Evolutionary conservation across 345 rosid species (phyloP).

Genomic region (Eucalyptus erythrocorys): DNA sequence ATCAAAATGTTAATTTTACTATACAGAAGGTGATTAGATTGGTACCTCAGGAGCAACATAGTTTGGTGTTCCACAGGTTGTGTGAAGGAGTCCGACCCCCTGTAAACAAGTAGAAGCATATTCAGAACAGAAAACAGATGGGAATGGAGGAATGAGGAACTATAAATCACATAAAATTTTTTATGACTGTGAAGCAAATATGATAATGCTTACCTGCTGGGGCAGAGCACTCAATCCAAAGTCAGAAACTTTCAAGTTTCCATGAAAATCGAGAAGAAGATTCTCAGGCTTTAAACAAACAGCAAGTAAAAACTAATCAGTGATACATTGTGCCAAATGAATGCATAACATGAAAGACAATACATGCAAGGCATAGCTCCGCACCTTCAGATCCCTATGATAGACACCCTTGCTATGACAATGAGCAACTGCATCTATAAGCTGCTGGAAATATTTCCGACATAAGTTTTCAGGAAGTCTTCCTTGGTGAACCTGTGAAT

Average conservation of each 20-base stretch:
- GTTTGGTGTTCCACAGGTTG: constrained; percentile 93
- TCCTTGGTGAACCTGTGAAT: constrained; percentile 51
- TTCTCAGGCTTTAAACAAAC: constrained; percentile 48
- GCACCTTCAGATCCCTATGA: constrained; percentile 88
- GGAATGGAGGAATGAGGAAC: not conserved
- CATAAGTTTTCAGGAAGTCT: constrained; percentile 62
- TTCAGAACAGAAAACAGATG: not conserved
- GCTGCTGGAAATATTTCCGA: constrained; percentile 88
- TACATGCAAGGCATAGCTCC: not conserved
- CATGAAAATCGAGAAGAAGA: constrained; percentile 55
- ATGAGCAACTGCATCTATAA: constrained; percentile 80
- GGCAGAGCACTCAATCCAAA: constrained; percentile 71
- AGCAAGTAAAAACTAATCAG: not conserved
- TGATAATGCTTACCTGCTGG: constrained; percentile 25
- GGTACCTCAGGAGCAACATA: constrained; percentile 62
- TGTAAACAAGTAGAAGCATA: constrained; percentile 1
- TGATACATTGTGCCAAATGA: not conserved
- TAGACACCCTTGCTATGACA: constrained; percentile 88
- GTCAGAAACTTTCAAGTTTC: constrained; percentile 67
- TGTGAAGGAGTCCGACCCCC: constrained; percentile 64
- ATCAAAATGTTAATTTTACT: not conserved
- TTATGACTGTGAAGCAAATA: not conserved
- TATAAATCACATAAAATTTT: not conserved
- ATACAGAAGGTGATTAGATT: not conserved
- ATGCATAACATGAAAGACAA: not conserved